Base-by-base conservation (phyloP, 2,329 filamentous ascomycete genomes). In the Alternaria gaisen region DNA sequence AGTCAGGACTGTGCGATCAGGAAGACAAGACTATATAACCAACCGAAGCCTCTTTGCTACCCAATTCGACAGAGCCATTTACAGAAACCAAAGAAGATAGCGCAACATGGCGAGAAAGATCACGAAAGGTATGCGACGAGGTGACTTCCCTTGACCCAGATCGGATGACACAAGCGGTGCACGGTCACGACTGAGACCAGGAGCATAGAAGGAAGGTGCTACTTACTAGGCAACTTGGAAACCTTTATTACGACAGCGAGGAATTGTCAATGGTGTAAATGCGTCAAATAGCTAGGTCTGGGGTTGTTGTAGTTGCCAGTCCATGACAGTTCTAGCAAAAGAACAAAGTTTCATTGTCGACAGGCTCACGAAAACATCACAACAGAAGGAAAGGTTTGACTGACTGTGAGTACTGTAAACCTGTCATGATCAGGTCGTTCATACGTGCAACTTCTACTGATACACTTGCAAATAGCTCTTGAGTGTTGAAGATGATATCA, bases 391-490 rank as follows among this genome's bases (percentile, higher is more conserved):
- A 1, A n/a, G 16, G 2, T 18, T 32, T 5, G 41, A 30, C 26
- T 34, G 24, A 40, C 8, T 28, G 54, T 54, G 36, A 48, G 44
- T 26, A 64, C 61, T 53, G 57, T 32, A 40, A 58, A 48, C 58
- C 60, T 61, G 59, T 56, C 44, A 20, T 57, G 12, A 47, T 42
- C 22, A 56, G 38, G 36, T 50, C 53, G 36, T 53, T 26, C 36
- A 46, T 56, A 30, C 16, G 36, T 30, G 36, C 34, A 28, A 36
- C 22, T 54, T 57, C 56, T 70, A 71, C 47, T 67, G 58, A 61
- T 71, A 69, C 66, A 71, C 53, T 54, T 64, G 53, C 60, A 50
- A 26, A 56, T 52, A 53, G 41, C 41, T 40, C 48, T 46, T 54
- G 28, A 30, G 36, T 53, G 36, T 48, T 53, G 40, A 58, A 52